Evolutionary conservation across 2,329 filamentous ascomycete genomes (phyloP).

Genomic region (Colletotrichum sansevieriae): DNA sequence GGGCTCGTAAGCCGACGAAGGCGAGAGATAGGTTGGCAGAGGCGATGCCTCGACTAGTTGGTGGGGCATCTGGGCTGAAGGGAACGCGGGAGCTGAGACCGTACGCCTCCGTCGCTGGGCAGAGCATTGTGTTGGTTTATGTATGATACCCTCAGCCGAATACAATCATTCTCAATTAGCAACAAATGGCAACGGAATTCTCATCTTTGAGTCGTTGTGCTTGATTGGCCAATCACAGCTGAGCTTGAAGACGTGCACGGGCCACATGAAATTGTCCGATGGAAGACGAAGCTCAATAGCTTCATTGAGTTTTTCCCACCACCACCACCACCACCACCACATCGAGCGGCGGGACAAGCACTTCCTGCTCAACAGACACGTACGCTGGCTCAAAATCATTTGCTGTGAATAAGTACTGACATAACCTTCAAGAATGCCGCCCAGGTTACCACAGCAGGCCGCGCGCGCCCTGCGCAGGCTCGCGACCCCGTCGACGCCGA

Average conservation of each 20-base stretch:
- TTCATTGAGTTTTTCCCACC: constrained; percentile 37
- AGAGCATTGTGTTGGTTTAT: too few relatives aligned
- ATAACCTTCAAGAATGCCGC: constrained; percentile 30
- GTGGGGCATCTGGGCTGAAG: too few relatives aligned
- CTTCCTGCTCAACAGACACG: constrained; percentile 30
- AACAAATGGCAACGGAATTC: too few relatives aligned
- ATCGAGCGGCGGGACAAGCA: constrained; percentile 28
- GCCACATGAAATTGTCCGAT: constrained; percentile 40
- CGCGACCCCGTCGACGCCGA: constrained; percentile 31
- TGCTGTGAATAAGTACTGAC: background rate
- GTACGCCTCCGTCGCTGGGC: too few relatives aligned
- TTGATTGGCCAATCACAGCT: constrained; percentile 37
- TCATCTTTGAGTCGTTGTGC: background rate
- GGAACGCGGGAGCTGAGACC: too few relatives aligned
- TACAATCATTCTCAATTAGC: too few relatives aligned
- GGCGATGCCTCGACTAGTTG: too few relatives aligned
- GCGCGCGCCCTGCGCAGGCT: constrained; percentile 41
- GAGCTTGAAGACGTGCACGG: constrained; percentile 7
- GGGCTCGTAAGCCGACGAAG: too few relatives aligned
- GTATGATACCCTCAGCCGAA: too few relatives aligned
- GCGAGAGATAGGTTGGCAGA: too few relatives aligned
- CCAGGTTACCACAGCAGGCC: constrained; percentile 40
- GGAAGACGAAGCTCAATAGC: constrained; percentile 35
- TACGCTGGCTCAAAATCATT: background rate
- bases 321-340: constrained; percentile 21